Base-by-base conservation (phyloP, 106 monocot genomes). In the Amphibolis antarctica region DNA sequence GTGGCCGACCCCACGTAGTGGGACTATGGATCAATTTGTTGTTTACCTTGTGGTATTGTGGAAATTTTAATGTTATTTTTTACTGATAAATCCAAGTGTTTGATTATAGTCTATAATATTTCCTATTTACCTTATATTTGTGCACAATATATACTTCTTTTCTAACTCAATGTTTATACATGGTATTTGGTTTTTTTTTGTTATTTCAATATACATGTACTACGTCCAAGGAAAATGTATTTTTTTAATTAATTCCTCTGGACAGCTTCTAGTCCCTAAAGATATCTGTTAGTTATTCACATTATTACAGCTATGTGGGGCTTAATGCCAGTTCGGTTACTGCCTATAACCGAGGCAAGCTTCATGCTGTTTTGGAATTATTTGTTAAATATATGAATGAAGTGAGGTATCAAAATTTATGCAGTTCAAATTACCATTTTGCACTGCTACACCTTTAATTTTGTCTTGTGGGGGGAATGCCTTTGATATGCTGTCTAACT, bases 271-370 rank as follows among this genome's bases (percentile, higher is more conserved):
- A 67, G 67, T 50, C 9, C 0, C n/a, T 31, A 28, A 45, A 46
- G 25, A 21, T 29, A 12, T 5, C 6, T 47, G 14, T 43, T 18
- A 45, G 28, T 29, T 14, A 44, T 60, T 70, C 20, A 46, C 19
- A 18, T 42, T 59, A 61, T 61, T 70, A 61, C 70, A 61, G 46
- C 25, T 70, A 12, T 17, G 30, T 56, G 19, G 47, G 50, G 48
- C 60, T 18, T 61, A 51, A 61, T 61, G 60, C 60, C 70, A 68
- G 45, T 45, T 56, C 28, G 12, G 19, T 68, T 56, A 28, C n/a
- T 58, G 44, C 55, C 46, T 68, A 19, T 58, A 54, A 46, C 21
- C n/a, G 29, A 60, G 60, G 60, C 61, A 61, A 36, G 59, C 71
- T 63, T 44, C 15, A 10, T 36, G 18, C 17, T n/a, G 36, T 63